These are phyloP conservation scores for Purpureocillium lavendulum DNA, from an alignment of 2,329 filamentous ascomycete species.

Conservation along the genomic window DNA sequence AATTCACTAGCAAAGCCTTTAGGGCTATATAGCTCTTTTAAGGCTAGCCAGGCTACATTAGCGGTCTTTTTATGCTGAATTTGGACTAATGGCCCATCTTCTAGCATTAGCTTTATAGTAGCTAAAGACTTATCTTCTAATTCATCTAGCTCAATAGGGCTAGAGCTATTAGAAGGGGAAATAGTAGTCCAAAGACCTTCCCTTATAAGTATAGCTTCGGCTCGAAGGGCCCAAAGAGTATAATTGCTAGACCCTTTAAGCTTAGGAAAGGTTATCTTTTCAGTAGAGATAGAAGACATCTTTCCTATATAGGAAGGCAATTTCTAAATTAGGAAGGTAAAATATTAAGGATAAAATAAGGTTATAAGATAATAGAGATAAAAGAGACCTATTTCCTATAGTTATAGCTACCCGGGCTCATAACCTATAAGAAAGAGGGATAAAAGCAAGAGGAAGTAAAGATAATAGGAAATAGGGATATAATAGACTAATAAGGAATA, in stretches of 20 bases:
- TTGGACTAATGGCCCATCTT: not conserved
- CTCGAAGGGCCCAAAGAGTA: too few species aligned
- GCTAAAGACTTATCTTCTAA: not conserved
- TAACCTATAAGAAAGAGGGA: not conserved
- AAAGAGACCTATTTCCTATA: not conserved
- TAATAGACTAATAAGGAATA: too few species aligned
- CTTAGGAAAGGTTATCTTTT: conserved; percentile 49
- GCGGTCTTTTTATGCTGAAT: not conserved
- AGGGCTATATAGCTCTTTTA: not conserved
- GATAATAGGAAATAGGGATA: too few species aligned
- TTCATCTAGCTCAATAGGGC: not conserved
- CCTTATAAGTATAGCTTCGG: too few species aligned
- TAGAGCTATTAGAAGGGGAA: not conserved
- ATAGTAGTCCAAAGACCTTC: too few species aligned
- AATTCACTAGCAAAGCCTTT: not conserved
- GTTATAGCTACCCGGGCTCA: not conserved
- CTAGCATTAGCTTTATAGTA: not conserved
- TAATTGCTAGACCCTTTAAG: conserved; percentile 22
- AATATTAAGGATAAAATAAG: conserved; percentile 21
- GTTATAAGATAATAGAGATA: not conserved
- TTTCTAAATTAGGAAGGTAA: conserved; percentile 41
- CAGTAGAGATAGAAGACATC: conserved; percentile 50
- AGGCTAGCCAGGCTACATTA: not conserved
- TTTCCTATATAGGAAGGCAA: conserved; percentile 10
- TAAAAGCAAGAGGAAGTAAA: too few species aligned